A percentile compares a stretch with the other conserved stretches of the same genome.
These are phyloP conservation scores for Sporothrix euskadiensis DNA, from an alignment of 2,329 filamentous ascomycete species.

Conservation along the genomic window DNA sequence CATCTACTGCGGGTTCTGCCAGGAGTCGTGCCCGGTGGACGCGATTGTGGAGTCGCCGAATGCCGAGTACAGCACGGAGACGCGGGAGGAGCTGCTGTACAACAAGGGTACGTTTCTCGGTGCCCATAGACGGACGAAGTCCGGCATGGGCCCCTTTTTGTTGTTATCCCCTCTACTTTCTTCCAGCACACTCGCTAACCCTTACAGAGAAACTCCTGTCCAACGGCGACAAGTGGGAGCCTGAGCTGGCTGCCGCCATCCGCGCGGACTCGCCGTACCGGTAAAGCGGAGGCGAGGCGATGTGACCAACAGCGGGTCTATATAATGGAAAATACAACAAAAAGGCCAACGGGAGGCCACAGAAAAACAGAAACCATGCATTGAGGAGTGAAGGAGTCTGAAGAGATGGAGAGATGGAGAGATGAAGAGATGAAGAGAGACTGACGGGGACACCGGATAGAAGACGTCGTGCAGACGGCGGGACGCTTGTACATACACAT, in stretches of 20 bases:
- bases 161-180: neutral
- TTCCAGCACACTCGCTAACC: neutral
- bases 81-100: slow-evolving; percentile 90
- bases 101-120: slow-evolving; percentile 69
- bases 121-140: neutral
- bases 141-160: neutral
- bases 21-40: slow-evolving; percentile 97
- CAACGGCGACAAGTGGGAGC: slow-evolving; percentile 97
- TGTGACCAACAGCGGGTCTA: neutral
- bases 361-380: neutral
- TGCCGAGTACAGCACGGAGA: slow-evolving; percentile 64
- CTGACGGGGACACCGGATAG: neutral
- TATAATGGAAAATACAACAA: neutral
- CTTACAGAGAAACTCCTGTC: slow-evolving; percentile 73
- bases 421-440: neutral
- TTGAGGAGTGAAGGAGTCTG: neutral
- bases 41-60: slow-evolving; percentile 72
- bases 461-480: slow-evolving; percentile 1
- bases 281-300: slow-evolving; percentile 47
- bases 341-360: neutral
- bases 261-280: slow-evolving; percentile 91
- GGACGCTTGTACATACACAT: slow-evolving; percentile 24
- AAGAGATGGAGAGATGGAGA: neutral
- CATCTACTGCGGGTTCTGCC: slow-evolving; percentile 99
- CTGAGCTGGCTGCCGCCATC: slow-evolving; percentile 88